Evolutionary conservation across 2,329 filamentous ascomycete genomes (phyloP), one percentile per base, ranked within the genome.

Genomic region (Calonectria henricotiae): DNA sequence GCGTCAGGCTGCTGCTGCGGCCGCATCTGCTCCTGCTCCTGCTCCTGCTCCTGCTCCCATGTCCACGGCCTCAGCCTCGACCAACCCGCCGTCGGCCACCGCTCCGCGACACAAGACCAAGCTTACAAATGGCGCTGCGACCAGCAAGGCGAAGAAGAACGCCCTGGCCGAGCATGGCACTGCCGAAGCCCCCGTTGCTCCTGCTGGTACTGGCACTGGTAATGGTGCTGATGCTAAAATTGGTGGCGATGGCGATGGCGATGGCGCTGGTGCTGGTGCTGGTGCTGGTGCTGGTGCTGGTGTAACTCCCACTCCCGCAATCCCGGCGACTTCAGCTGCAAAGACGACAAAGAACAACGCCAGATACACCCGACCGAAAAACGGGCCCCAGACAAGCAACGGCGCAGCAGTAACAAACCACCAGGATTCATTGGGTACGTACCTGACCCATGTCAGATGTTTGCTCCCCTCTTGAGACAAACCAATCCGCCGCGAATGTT

Each of bases 1-100:
- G 73, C 82, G 82, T 67, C 79, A 83, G 73, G 79, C 80, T 67
- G 79, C 81, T 43, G 75, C 79, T 12, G 75, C 79, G 25, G 77
- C 80, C 37, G 78, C 77, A 62, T 77, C 80, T 66, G 71, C 78
- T 30, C 74, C 74, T 67, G 32, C 51, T 20, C 8, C 80, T 66
- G 71, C 78, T 30, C 74, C 74, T 67, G 32, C 51, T 20, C 8
- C 51, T 30, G 46, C 25, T 49, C 12, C 12, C 51, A 55, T 30
- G 51, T 30, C 51, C 30, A 65, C 73, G 17, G 60, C 54, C 54
- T 58, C 65, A 67, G 54, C 65, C 54, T 58, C 65, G 66, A 49
- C 65, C 60, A 68, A 67, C 58, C 7, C 27, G 4, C 44, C 71
- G 46, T 63, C 73, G 47, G 39, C 70, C 17, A 60, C 62, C 64